Evolutionary conservation across 345 rosid genomes (phyloP), one percentile per base, ranked within the genome.

Genomic region (Pistacia integerrima): DNA sequence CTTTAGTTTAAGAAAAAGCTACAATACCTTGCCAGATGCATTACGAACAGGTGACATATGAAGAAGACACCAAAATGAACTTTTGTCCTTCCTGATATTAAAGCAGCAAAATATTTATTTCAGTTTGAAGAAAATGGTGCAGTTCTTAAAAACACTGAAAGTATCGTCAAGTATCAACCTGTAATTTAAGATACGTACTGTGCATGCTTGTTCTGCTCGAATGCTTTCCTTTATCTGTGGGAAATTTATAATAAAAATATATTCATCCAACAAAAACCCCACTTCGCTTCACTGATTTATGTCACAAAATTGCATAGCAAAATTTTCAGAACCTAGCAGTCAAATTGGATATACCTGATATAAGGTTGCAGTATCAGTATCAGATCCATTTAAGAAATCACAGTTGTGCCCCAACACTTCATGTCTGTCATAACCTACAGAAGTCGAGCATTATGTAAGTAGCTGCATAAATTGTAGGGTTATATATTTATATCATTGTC

Each of bases 161-260:
- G 77, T 64, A 79, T 38, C 57, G 82, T 74, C 60, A 84, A 86
- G 86, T 76, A 77, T 86, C 82, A 86, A 96, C 98, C 99, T 96
- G 99, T 93, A 93, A 83, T 88, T 92, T 83, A 96, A 87, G 79
- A 96, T 87, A 82, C 91, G 91, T 80, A 92, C 98, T 79, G 99
- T 93, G 90, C 98, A 93, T 73, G 94, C 79, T 89, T 81, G 87
- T 69, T 89, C 93, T 44, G 76, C 79, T 74, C 35, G 83, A 73
- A 96, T 88, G 86, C 91, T 85, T 72, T 91, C 86, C 74, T 82
- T 87, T 80, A 96, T 88, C 99, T 96, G 86, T 58, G 72, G 36
- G 75, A 28, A 71, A n/a, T 63, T 48, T 72, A 59, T 13, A 78
- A 58, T 49, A 58, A 55, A 22, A 2, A 52, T 80, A 41, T 11